Base-by-base conservation (phyloP, 2,329 filamentous ascomycete species). In the Onygenales sp. region DNA sequence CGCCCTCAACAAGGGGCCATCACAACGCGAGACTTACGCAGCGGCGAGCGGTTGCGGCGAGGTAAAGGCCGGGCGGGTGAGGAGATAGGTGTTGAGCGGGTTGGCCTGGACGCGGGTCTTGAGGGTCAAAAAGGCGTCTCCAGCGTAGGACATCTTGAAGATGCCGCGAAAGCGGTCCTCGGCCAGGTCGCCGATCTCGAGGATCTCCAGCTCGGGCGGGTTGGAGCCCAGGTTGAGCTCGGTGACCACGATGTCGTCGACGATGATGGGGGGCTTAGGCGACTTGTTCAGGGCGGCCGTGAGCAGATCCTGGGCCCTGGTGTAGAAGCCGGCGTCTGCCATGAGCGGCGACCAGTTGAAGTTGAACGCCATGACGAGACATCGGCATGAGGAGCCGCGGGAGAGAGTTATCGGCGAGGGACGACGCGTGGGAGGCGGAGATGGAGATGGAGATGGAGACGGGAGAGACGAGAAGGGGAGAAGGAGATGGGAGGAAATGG, bases 261-360 rank as follows among this genome's bases (percentile, higher is more conserved):
- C 93, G 69, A 98, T 98, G 67, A 97, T 97, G 56, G 93, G 93
- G 54, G 93, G 93, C 67, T 97, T 97, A 41, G 92, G 91, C 52
- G 89, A 93, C 75, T 97, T 97, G 80, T 98, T 98, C 65, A 98
- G 79, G 38, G 93, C 93, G 54, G 88, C 86, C 31, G 93, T 98
- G 64, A 98, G 81, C 71, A 97, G 87, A 69, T 97, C 91, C 70
- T 91, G 87, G 50, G 93, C 92, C 63, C 90, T 86, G 69, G 87
- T 83, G 74, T 92, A 92, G 72, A 93, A 93, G 63, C 84, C 82
- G 66, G 89, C 92, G 76, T 97, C 93, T 67, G 92, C 92, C 75
- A 94, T 93, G 61, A 98, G 81, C 68, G 93, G 93, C 81, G 90
- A 95, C 93, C 93, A 98, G 89, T 97, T 97, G 87, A 98, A 98